phyloP scores from a whole-genome alignment of 805 yeast genomes.

The Yamadazyma insecticola region DNA sequence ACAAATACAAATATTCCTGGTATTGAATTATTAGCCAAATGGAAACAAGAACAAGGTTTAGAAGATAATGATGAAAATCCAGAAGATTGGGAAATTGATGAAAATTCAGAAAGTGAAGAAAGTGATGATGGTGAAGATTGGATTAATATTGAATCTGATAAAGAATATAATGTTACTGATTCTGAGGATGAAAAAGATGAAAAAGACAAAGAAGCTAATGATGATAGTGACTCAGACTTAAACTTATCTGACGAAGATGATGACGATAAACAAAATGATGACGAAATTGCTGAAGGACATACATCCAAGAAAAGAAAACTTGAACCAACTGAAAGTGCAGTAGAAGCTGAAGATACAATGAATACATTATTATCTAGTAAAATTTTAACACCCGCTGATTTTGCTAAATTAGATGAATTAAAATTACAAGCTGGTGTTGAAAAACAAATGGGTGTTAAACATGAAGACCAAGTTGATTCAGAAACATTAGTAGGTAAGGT shows the following conservation, averaged over 20 bases:
- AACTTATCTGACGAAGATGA: conserved; percentile 24
- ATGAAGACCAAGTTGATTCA: conserved; percentile 87
- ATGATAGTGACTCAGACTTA: conserved; percentile 24
- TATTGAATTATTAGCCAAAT: conserved; percentile 79
- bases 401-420: conserved; percentile 89
- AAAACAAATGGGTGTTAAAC: conserved; percentile 62
- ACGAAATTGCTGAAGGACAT: conserved; percentile 10
- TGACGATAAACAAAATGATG: conserved; percentile 33
- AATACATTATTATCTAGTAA: conserved; percentile 63
- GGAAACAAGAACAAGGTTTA: conserved; percentile 64
- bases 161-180: conserved; percentile 57
- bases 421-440: conserved; percentile 81
- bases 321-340: conserved; percentile 23
- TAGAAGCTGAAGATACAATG: conserved; percentile 12
- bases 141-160: conserved; percentile 81
- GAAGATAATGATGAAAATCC: conserved; percentile 49
- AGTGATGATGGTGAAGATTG: conserved; percentile 76
- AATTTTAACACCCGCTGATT: conserved; percentile 95
- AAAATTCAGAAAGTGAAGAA: conserved; percentile 25
- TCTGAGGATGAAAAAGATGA: conserved; percentile 45
- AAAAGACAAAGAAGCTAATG: conserved; percentile 26
- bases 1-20: conserved; percentile 80
- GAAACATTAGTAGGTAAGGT: conserved; percentile 69
- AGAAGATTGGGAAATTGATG: conserved; percentile 56
- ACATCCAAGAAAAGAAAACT: conserved; percentile 26